Percentiles rank a stretch among this genome's conserved stretches.
Evolutionary conservation across 2,329 filamentous ascomycete genomes (phyloP).

Genomic region (Ophiostoma triangulosporum): DNA sequence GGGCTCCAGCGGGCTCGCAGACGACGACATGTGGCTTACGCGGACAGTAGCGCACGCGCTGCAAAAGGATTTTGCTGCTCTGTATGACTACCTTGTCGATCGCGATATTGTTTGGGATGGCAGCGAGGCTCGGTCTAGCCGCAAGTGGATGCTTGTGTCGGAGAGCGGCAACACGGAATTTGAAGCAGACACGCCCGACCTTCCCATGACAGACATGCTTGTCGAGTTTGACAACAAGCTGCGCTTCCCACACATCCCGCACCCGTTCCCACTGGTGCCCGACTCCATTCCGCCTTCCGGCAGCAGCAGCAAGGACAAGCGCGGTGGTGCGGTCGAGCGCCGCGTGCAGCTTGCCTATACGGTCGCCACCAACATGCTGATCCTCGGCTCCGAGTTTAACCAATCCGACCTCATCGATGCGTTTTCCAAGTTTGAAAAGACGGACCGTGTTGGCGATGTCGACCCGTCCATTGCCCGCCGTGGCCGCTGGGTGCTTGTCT

Average conservation of each 20-base stretch:
- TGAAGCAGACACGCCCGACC: constrained; percentile 34
- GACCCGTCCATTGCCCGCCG: constrained; percentile 42
- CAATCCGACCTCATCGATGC: constrained; percentile 41
- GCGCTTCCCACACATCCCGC: constrained; percentile 51
- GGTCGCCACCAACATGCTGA: constrained; percentile 45
- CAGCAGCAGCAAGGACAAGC: constrained; percentile 9
- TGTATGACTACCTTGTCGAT: constrained; percentile 60
- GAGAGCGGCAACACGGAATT: constrained; percentile 31
- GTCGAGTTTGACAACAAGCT: constrained; percentile 50
- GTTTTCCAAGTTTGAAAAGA: constrained; percentile 43
- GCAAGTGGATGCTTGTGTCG: constrained; percentile 51
- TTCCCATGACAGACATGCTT: constrained; percentile 55
- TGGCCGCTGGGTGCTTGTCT: constrained; percentile 48
- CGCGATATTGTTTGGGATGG: constrained; percentile 52
- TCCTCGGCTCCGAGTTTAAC: constrained; percentile 37
- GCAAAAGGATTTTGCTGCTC: constrained; percentile 52
- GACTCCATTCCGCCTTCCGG: constrained; percentile 27
- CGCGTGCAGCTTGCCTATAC: constrained; percentile 44
- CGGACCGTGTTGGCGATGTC: constrained; percentile 33
- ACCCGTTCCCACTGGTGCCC: constrained; percentile 53
- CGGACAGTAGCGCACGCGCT: constrained; percentile 41
- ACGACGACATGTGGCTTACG: constrained; percentile 46
- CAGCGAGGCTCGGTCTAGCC: constrained; percentile 43
- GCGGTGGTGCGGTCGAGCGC: constrained; percentile 27
- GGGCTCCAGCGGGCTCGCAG: constrained; percentile 14